Conservation (phyloP, 116 monocot genomes). For the Dioscorea cayenensis region DNA sequence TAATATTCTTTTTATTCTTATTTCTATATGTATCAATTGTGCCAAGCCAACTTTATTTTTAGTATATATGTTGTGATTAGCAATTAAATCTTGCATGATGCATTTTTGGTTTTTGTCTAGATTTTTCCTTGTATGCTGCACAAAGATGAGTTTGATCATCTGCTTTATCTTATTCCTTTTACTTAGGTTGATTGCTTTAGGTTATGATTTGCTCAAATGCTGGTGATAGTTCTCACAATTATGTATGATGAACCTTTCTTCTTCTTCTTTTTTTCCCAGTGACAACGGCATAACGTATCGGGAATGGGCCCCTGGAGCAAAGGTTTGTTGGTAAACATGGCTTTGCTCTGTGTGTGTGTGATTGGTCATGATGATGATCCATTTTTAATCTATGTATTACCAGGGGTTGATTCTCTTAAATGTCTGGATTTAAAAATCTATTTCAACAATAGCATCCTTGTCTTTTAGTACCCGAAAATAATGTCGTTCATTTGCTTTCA, state of each 20-base stretch:
- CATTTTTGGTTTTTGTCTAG: too few relatives aligned
- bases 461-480: neutral
- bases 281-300: constrained; percentile 79
- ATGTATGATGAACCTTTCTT: constrained; percentile 1
- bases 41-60: too few relatives aligned
- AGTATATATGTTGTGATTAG: too few relatives aligned
- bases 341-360: neutral
- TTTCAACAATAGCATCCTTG: neutral
- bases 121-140: too few relatives aligned
- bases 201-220: neutral
- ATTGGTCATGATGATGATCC: too few relatives aligned
- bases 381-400: too few relatives aligned
- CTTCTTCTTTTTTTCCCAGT: constrained; percentile 37
- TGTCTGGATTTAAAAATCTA: neutral
- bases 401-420: neutral
- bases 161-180: too few relatives aligned
- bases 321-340: constrained; percentile 43
- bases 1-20: too few relatives aligned
- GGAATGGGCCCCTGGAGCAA: constrained; percentile 99
- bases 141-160: too few relatives aligned
- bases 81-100: too few relatives aligned
- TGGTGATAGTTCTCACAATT: neutral
- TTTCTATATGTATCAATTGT: too few relatives aligned
- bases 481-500: constrained; percentile 27
- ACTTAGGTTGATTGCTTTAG: neutral